Conservation (phyloP, 179 eudicot genomes). For the Monotropa hypopitys region DNA sequence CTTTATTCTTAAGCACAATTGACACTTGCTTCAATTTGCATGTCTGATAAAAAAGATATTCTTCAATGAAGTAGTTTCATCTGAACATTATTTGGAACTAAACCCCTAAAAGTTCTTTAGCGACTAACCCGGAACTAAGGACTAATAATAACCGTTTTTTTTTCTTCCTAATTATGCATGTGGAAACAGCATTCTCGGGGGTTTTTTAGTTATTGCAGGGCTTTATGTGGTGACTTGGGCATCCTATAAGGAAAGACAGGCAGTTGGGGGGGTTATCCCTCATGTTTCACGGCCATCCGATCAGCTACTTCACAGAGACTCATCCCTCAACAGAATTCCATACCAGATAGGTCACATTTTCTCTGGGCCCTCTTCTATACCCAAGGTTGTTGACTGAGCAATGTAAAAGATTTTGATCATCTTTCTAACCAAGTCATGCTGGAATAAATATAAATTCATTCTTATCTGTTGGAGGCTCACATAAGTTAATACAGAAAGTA, state of each 20-base stretch:
- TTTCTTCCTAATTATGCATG: not conserved
- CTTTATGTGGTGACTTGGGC: constrained; percentile 96
- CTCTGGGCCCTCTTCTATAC: constrained; percentile 36
- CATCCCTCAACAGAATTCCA: constrained; percentile 30
- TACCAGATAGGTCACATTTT: constrained; percentile 42
- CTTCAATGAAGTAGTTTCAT: not conserved
- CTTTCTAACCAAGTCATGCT: not conserved
- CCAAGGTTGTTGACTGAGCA: constrained; percentile 58
- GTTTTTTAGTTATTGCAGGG: constrained; percentile 69
- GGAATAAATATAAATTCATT: not conserved
- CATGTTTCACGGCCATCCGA: constrained; percentile 38
- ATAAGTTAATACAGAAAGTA: not conserved
- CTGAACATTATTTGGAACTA: not conserved
- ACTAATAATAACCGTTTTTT: not conserved
- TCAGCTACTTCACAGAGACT: constrained; percentile 41
- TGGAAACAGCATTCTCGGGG: constrained; percentile 74
- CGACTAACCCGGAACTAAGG: not conserved
- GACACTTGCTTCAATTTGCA: not conserved
- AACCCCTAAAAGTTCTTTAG: not conserved
- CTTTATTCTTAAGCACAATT: not conserved
- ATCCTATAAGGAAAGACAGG: constrained; percentile 57
- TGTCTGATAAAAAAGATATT: not conserved
- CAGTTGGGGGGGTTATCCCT: constrained; percentile 21
- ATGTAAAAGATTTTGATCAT: not conserved
- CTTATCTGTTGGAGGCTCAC: not conserved